Evolutionary conservation across 2,329 filamentous ascomycete species (phyloP).

Genomic region (Huntiella decipiens): DNA sequence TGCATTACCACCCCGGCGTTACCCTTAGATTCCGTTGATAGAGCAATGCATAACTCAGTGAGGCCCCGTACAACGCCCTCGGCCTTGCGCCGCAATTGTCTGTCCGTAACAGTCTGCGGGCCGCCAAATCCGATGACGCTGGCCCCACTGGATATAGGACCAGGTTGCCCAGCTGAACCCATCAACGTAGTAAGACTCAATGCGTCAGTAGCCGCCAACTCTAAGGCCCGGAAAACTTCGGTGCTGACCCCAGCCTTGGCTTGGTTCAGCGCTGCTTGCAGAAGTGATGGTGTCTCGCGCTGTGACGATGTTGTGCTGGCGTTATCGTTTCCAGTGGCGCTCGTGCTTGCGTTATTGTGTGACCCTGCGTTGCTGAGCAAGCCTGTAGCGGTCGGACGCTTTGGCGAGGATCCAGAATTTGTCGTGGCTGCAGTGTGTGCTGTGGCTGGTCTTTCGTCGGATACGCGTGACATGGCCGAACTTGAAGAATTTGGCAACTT

Average conservation of each 20-base stretch:
- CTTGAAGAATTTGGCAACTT: constrained; percentile 70
- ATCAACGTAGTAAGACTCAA: constrained; percentile 61
- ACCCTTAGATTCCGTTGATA: constrained; percentile 41
- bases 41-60: constrained; percentile 75
- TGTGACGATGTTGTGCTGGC: constrained; percentile 24
- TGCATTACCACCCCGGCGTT: constrained; percentile 11
- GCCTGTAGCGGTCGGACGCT: constrained; percentile 29
- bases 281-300: constrained; percentile 51
- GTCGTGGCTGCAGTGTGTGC: constrained; percentile 84
- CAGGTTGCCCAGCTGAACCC: constrained; percentile 48
- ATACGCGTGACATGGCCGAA: constrained; percentile 54
- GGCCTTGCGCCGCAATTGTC: constrained; percentile 73
- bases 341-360: constrained; percentile 14
- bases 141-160: constrained; percentile 47
- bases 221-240: constrained; percentile 60
- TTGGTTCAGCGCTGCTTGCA: constrained; percentile 66
- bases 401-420: constrained; percentile 68
- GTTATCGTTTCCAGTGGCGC: constrained; percentile 19
- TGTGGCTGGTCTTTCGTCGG: constrained; percentile 69
- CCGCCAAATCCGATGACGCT: constrained; percentile 36
- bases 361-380: constrained; percentile 25
- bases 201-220: constrained; percentile 66
- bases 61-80: constrained; percentile 84
- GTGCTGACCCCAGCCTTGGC: constrained; percentile 49
- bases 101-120: constrained; percentile 42